A percentile compares a stretch with the other conserved stretches of the same genome.
These are phyloP conservation scores for Geotrichum phurueaensis DNA, from an alignment of 1,139 yeast species.

Conservation along the genomic window DNA sequence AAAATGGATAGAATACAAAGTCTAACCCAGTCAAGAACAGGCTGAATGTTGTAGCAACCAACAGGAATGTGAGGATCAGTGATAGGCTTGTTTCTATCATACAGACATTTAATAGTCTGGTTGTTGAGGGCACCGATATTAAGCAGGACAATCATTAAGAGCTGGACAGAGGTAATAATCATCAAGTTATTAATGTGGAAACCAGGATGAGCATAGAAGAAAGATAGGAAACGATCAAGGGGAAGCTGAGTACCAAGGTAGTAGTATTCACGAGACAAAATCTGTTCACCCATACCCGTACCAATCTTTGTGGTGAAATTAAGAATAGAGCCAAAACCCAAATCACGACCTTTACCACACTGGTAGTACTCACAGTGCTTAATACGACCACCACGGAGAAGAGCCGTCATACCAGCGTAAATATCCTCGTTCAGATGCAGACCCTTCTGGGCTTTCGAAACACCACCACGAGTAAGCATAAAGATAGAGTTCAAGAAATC, in stretches of 20 bases:
- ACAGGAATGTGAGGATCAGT: conserved; percentile 79
- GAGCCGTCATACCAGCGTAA: conserved; percentile 97
- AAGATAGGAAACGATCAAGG: conserved; percentile 91
- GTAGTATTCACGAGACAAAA: conserved; percentile 96
- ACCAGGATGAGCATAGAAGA: conserved; percentile 98
- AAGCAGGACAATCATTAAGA: conserved; percentile 85
- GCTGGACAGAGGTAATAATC: conserved; percentile 88
- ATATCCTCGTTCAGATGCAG: conserved; percentile 98
- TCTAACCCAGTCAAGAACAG: conserved; percentile 94
- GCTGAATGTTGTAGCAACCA: conserved; percentile 90
- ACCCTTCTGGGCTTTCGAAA: conserved; percentile 97
- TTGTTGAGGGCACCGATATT: conserved; percentile 89
- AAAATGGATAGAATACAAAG: conserved; percentile 96
- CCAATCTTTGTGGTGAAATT: conserved; percentile 99
- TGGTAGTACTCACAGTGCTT: conserved; percentile 99
- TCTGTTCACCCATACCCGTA: conserved; percentile 99
- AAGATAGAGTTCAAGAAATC: conserved; percentile 92
- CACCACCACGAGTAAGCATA: conserved; percentile 99
- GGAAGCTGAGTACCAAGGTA: conserved; percentile 97
- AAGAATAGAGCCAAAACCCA: conserved; percentile 97
- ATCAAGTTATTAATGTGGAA: conserved; percentile 96
- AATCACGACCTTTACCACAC: conserved; percentile 99
- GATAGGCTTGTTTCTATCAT: conserved; percentile 76
- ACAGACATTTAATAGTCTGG: conserved; percentile 79
- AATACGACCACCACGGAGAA: conserved; percentile 97